Conservation (phyloP, 2,329 filamentous ascomycete genomes). For the Chrysoporthe puriensis region DNA sequence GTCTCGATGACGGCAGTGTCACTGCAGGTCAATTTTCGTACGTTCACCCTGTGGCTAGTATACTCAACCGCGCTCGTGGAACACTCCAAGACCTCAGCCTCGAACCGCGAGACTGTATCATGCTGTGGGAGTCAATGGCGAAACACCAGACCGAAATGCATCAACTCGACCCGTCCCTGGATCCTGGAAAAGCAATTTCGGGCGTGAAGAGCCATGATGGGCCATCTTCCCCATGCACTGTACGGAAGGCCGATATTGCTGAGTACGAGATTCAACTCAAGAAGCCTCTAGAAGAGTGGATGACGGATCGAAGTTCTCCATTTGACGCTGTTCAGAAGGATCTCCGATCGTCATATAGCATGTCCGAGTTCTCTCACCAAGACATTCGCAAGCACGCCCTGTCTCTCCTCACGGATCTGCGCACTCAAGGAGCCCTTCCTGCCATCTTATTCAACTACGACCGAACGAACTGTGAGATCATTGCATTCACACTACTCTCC, state of each 20-base stretch:
- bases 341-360: conserved; percentile 37
- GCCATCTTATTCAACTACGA: conserved; percentile 81
- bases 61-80: conserved; percentile 50
- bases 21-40: conserved; percentile 52
- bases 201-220: not conserved
- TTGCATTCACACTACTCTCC: conserved; percentile 54
- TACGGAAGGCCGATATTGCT: conserved; percentile 68
- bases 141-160: conserved; percentile 57
- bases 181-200: conserved; percentile 54
- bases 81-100: conserved; percentile 70
- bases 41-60: conserved; percentile 28
- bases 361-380: conserved; percentile 4
- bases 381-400: conserved; percentile 22
- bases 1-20: conserved; percentile 49
- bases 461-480: conserved; percentile 64
- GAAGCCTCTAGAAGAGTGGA: conserved; percentile 60
- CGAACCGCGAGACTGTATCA: conserved; percentile 72
- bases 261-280: conserved; percentile 69
- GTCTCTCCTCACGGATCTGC: conserved; percentile 30
- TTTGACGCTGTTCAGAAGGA: conserved; percentile 51
- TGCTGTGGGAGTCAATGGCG: conserved; percentile 66
- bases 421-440: conserved; percentile 64
- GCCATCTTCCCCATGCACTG: conserved; percentile 40
- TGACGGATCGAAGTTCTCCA: conserved; percentile 52
- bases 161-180: conserved; percentile 52